phyloP scores from a whole-genome alignment of 371 early-diverging fungal genomes.

The Actinomortierella ambigua region DNA sequence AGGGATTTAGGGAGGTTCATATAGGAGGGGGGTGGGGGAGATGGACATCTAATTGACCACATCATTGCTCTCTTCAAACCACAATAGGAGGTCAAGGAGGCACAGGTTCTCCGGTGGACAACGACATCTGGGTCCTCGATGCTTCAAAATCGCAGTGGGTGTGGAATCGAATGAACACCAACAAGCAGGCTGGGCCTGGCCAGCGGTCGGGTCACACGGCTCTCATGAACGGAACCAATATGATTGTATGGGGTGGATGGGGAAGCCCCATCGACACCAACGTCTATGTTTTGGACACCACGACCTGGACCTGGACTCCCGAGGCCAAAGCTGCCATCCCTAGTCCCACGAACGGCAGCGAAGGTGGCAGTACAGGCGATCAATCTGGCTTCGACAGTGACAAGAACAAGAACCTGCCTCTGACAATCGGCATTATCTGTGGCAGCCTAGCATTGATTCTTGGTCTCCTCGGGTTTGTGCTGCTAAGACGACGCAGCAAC shows the following conservation, averaged over 20 bases:
- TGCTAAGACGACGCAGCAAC: not conserved
- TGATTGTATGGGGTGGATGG: slow-evolving; percentile 43
- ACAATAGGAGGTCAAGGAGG: slow-evolving; percentile 27
- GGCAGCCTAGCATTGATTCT: slow-evolving; percentile 25
- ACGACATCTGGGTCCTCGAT: slow-evolving; percentile 38
- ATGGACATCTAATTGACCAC: too few relatives aligned
- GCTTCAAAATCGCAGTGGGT: slow-evolving; percentile 28
- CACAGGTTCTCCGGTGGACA: slow-evolving; percentile 19
- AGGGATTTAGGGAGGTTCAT: too few relatives aligned
- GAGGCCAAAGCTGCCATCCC: not conserved
- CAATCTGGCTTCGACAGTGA: not conserved
- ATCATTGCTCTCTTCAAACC: too few relatives aligned
- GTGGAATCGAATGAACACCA: slow-evolving; percentile 31
- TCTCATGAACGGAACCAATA: slow-evolving; percentile 35
- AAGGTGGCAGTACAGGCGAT: too few relatives aligned
- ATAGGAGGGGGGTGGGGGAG: too few relatives aligned
- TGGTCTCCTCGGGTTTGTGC: slow-evolving; percentile 20
- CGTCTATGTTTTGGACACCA: slow-evolving; percentile 32
- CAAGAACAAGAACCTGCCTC: slow-evolving; percentile 10
- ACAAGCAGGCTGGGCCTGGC: slow-evolving; percentile 32
- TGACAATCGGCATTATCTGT: slow-evolving; percentile 37
- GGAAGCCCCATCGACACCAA: slow-evolving; percentile 25
- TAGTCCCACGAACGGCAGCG: slow-evolving; percentile 1
- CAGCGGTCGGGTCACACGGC: slow-evolving; percentile 36
- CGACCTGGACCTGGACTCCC: slow-evolving; percentile 25